phyloP scores from a whole-genome alignment of 169 alveolate species.

The Eimeria tenella region DNA sequence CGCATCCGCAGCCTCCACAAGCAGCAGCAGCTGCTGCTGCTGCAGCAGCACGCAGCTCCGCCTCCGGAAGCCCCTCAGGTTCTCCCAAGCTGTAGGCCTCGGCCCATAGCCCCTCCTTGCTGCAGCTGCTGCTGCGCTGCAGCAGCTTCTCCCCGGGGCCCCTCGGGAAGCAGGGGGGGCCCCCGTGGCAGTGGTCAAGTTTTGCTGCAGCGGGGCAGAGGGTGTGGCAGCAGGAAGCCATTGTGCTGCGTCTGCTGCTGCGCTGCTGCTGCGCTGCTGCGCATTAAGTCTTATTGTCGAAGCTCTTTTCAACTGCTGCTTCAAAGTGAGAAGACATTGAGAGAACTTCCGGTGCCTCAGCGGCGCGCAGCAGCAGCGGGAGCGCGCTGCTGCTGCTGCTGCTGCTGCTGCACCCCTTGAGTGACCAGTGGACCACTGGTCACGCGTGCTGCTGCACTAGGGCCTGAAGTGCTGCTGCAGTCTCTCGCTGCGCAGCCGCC shows the following conservation, averaged over 20 bases:
- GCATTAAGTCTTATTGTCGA: too few species aligned
- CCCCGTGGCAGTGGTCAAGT: background rate
- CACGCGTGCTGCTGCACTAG: too few species aligned
- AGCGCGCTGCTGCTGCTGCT: background rate
- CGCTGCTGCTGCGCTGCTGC: constrained; percentile 1
- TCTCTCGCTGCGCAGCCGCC: too few species aligned
- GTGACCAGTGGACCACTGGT: too few species aligned
- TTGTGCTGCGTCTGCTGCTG: background rate
- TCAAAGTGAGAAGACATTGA: too few species aligned
- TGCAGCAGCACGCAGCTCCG: background rate
- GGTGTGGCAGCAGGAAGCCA: background rate
- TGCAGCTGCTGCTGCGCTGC: constrained; percentile 27
- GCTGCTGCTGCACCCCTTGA: background rate
- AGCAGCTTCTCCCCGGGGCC: background rate
- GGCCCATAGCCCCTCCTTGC: background rate
- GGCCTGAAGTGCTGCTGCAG: too few species aligned
- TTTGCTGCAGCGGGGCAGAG: background rate
- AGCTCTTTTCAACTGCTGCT: too few species aligned
- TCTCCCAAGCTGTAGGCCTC: background rate
- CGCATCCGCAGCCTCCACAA: too few species aligned
- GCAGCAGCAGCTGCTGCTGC: constrained; percentile 17
- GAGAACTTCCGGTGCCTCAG: too few species aligned
- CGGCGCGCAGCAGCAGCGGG: background rate
- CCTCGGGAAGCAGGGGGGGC: too few species aligned
- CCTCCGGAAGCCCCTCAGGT: background rate